These are phyloP conservation scores for Suhomyces ambrosiae DNA, from an alignment of 1,139 yeast species.

Conservation along the genomic window DNA sequence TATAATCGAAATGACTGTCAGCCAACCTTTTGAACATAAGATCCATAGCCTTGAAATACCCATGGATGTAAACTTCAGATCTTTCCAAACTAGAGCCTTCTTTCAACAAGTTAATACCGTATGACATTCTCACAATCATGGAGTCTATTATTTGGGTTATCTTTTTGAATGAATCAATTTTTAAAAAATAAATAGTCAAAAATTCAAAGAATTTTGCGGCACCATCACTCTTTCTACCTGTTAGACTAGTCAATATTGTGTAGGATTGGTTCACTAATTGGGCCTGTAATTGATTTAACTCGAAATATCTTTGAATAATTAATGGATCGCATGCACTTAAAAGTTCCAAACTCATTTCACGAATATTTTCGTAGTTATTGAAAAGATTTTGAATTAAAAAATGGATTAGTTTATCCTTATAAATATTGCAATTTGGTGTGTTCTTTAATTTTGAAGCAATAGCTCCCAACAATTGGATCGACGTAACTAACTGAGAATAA, in stretches of 20 bases:
- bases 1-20: constrained; percentile 4
- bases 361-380: constrained; percentile 75
- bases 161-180: constrained; percentile 17
- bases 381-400: constrained; percentile 61
- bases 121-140: constrained; percentile 31
- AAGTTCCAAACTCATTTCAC: constrained; percentile 54
- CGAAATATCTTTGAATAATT: constrained; percentile 2
- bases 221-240: constrained; percentile 78
- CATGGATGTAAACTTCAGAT: constrained; percentile 53
- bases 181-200: constrained; percentile 30
- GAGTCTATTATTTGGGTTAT: constrained; percentile 29
- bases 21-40: constrained; percentile 30
- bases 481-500: constrained; percentile 60
- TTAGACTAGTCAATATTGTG: constrained; percentile 39
- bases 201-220: constrained; percentile 72
- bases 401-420: constrained; percentile 38
- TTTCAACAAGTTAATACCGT: constrained; percentile 28
- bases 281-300: constrained; percentile 4
- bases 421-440: constrained; percentile 34
- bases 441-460: constrained; percentile 25
- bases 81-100: constrained; percentile 18
- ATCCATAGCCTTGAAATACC: constrained; percentile 59
- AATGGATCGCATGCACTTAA: constrained; percentile 41
- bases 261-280: constrained; percentile 10
- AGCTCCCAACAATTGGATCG: constrained; percentile 49